Evolutionary conservation across 2,329 filamentous ascomycete genomes (phyloP).

Genomic region (Hymenoscyphus infarciens): DNA sequence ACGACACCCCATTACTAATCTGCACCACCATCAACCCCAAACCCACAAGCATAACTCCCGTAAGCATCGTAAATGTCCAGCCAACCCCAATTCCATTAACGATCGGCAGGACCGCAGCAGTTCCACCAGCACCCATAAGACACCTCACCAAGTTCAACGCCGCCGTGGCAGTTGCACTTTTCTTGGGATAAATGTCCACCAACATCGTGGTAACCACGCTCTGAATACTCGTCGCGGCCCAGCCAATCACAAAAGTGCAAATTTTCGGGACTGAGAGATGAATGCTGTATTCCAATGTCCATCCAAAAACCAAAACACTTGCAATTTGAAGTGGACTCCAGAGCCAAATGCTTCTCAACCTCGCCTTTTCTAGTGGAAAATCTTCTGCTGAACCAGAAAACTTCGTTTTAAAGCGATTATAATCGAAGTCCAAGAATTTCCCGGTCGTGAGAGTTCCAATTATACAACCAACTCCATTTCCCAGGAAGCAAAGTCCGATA

Average conservation of each 20-base stretch:
- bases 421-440: conserved; percentile 63
- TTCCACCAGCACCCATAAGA: conserved; percentile 36
- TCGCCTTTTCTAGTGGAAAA: conserved; percentile 41
- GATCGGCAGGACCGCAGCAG: conserved; percentile 28
- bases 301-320: conserved; percentile 38
- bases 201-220: conserved; percentile 28
- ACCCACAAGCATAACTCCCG: conserved; percentile 38
- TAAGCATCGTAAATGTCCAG: conserved; percentile 28
- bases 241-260: conserved; percentile 37
- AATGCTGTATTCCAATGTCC: conserved; percentile 30
- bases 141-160: conserved; percentile 38
- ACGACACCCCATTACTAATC: conserved; percentile 7
- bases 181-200: conserved; percentile 36
- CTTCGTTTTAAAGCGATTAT: conserved; percentile 43
- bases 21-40: conserved; percentile 38
- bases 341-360: conserved; percentile 36
- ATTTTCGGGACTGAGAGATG: conserved; percentile 33
- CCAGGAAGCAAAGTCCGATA: conserved; percentile 34
- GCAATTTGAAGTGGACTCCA: conserved; percentile 37
- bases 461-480: conserved; percentile 46
- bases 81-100: conserved; percentile 30
- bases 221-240: conserved; percentile 35
- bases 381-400: conserved; percentile 26
- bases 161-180: conserved; percentile 36
- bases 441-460: conserved; percentile 47